phyloP scores from a whole-genome alignment of 73 alveolate genomes.

The Paramecium primaurelia region DNA sequence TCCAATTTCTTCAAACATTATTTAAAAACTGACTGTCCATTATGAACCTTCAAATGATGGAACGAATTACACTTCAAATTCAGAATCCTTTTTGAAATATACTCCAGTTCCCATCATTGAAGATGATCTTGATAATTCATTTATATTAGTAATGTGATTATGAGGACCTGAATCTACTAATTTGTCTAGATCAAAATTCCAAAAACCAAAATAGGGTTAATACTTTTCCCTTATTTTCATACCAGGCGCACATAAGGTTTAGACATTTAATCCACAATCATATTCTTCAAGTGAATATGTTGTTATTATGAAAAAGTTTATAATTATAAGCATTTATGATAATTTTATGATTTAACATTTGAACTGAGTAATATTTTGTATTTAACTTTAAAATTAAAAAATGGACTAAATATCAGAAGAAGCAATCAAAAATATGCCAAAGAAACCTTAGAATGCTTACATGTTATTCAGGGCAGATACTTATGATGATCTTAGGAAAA shows the following conservation, averaged over 20 bases:
- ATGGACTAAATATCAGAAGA: neutral
- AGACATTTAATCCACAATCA: slow-evolving; percentile 1
- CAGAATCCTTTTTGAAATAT: neutral
- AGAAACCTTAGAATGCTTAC: neutral
- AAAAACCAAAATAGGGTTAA: neutral
- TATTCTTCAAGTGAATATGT: neutral
- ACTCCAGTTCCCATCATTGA: slow-evolving; percentile 10
- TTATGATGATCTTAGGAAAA: neutral
- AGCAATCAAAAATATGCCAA: neutral
- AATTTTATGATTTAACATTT: neutral
- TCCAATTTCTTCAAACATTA: slow-evolving; percentile 40
- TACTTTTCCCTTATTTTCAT: slow-evolving; percentile 9
- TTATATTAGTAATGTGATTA: neutral
- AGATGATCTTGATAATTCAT: neutral
- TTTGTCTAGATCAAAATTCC: neutral
- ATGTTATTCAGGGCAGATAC: neutral
- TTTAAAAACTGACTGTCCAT: neutral
- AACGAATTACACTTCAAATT: neutral
- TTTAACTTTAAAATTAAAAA: neutral
- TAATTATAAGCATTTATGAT: neutral
- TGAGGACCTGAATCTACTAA: slow-evolving; percentile 15
- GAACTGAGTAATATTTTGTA: neutral
- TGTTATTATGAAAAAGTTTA: neutral
- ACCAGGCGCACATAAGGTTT: slow-evolving; percentile 31
- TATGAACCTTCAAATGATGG: neutral